Conservation (phyloP, 305 asterid genomes). For the Solanum hybrid region DNA sequence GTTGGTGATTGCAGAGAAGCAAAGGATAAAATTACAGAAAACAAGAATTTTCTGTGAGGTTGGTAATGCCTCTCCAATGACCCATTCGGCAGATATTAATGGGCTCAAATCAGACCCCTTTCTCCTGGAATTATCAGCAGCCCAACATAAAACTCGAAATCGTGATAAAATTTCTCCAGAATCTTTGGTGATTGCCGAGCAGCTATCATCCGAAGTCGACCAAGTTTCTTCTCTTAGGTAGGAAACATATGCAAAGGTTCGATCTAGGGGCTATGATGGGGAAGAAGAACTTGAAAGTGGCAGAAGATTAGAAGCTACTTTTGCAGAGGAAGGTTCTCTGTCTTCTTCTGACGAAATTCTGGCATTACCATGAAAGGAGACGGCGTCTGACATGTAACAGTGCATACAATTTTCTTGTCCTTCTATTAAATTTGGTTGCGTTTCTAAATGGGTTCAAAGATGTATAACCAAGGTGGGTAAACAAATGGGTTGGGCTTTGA, state of each 20-base stretch:
- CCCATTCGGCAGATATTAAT: background rate
- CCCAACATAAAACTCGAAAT: background rate
- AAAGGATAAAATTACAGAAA: background rate
- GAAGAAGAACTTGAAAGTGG: background rate
- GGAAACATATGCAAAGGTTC: background rate
- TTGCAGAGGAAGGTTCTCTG: background rate
- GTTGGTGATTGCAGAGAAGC: background rate
- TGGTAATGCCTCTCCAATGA: background rate
- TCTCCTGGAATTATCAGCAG: background rate
- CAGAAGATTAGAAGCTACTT: background rate
- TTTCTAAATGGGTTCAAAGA: background rate
- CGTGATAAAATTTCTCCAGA: background rate
- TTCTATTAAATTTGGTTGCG: background rate
- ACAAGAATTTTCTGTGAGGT: background rate
- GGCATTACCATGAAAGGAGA: background rate
- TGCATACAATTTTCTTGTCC: background rate
- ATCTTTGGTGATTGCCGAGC: background rate
- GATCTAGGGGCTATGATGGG: background rate
- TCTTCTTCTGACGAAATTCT: background rate
- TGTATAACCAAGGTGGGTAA: background rate
- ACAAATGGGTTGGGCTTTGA: background rate
- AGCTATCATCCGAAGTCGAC: background rate
- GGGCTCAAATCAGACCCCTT: background rate
- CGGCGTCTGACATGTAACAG: background rate
- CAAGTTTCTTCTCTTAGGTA: background rate